phyloP scores from a whole-genome alignment of 2,329 filamentous ascomycete species.

The Lojkania enalia region DNA sequence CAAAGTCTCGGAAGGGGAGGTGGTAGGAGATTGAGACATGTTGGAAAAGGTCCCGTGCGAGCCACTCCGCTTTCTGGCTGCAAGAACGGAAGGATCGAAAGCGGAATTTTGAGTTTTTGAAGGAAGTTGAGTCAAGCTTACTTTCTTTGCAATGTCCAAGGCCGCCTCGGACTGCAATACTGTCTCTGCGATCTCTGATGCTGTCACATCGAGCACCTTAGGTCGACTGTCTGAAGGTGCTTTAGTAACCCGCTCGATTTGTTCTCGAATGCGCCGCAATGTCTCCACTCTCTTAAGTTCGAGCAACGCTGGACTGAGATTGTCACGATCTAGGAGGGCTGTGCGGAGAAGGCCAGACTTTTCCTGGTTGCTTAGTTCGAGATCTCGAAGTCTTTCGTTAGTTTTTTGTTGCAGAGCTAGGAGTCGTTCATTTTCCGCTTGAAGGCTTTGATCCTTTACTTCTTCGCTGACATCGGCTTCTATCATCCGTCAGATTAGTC shows the following conservation, averaged over 20 bases:
- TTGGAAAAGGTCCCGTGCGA: constrained; percentile 16
- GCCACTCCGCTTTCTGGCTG: too few species aligned
- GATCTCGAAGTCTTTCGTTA: constrained; percentile 38
- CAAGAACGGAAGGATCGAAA: constrained; percentile 27
- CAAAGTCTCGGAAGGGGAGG: too few species aligned
- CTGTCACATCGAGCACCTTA: constrained; percentile 35
- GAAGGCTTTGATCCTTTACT: constrained; percentile 31
- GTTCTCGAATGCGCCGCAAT: constrained; percentile 36
- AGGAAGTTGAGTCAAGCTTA: constrained; percentile 37
- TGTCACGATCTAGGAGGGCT: constrained; percentile 38
- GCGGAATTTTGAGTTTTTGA: constrained; percentile 22
- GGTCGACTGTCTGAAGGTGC: constrained; percentile 37
- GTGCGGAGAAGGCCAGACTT: constrained; percentile 38
- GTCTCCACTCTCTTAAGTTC: constrained; percentile 38
- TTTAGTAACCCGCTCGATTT: constrained; percentile 37
- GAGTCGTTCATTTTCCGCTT: constrained; percentile 42
- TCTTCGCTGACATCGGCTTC: constrained; percentile 38
- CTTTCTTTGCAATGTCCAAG: constrained; percentile 43
- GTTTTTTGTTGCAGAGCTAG: constrained; percentile 39
- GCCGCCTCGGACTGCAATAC: constrained; percentile 38
- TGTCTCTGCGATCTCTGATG: constrained; percentile 40
- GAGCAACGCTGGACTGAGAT: constrained; percentile 36
- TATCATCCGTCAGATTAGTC: constrained; percentile 3
- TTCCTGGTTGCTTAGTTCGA: constrained; percentile 42
- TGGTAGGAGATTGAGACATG: too few species aligned